Conservation (phyloP, 2,329 filamentous ascomycete species). For the Penicillium sp. region DNA sequence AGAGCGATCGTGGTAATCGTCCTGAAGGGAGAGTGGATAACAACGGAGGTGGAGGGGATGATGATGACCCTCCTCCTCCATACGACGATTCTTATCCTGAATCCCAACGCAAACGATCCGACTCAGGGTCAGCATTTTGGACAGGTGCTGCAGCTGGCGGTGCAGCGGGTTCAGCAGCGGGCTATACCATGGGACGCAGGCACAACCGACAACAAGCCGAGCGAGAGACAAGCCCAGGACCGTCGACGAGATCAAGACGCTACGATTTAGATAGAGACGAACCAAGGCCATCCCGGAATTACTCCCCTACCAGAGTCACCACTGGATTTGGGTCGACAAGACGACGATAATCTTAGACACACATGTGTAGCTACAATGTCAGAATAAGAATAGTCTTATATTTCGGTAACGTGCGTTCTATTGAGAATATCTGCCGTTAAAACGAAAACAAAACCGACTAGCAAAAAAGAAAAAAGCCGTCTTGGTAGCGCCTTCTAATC, state of each 20-base stretch:
- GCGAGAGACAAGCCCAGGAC: not conserved
- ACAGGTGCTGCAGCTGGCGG: conserved; percentile 41
- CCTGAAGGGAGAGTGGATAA: conserved; percentile 29
- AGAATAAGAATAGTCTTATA: not conserved
- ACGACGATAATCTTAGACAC: conserved; percentile 25
- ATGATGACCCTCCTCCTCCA: conserved; percentile 37
- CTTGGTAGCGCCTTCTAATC: not conserved
- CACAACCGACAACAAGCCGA: not conserved
- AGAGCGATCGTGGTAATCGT: conserved; percentile 16
- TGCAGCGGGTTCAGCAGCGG: conserved; percentile 35
- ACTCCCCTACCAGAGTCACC: conserved; percentile 31
- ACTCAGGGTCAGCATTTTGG: conserved; percentile 47
- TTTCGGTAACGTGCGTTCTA: not conserved
- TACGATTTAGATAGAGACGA: conserved; percentile 32
- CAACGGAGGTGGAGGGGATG: conserved; percentile 33
- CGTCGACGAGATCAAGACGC: conserved; percentile 1
- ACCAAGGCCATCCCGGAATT: conserved; percentile 29
- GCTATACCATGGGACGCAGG: conserved; percentile 11
- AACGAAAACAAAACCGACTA: not conserved
- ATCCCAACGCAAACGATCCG: conserved; percentile 17
- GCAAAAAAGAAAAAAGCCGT: not conserved
- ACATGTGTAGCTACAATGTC: not conserved
- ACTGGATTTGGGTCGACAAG: conserved; percentile 46
- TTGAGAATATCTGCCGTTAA: not conserved
- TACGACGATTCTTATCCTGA: conserved; percentile 35